phyloP scores from a whole-genome alignment of 2,329 filamentous ascomycete species.

The Fusarium pseudoanthophilum region DNA sequence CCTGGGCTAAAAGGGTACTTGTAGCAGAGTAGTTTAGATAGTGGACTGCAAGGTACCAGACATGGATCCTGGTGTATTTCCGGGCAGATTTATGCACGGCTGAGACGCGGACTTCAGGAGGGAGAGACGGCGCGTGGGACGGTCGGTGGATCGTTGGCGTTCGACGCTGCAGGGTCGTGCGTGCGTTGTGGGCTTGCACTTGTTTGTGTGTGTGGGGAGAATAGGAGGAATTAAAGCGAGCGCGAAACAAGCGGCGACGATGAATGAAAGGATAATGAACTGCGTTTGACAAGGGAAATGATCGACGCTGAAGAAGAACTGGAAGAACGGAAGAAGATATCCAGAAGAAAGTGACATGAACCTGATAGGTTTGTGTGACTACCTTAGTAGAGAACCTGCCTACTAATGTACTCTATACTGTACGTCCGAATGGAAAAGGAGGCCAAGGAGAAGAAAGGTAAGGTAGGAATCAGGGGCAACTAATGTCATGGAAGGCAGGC shows the following conservation, averaged over 20 bases:
- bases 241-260: conserved; percentile 30
- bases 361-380: not conserved
- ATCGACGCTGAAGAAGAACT: conserved; percentile 20
- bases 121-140: conserved; percentile 45
- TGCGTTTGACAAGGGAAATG: conserved; percentile 5
- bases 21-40: conserved; percentile 21
- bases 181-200: conserved; percentile 29
- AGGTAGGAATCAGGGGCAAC: conserved; percentile 37
- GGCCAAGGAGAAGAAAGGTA: not conserved
- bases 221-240: conserved; percentile 21
- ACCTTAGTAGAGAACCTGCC: not conserved
- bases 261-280: conserved; percentile 14
- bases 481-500: conserved; percentile 6
- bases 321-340: conserved; percentile 11
- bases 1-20: conserved; percentile 32
- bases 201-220: conserved; percentile 30
- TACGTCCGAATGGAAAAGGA: not conserved
- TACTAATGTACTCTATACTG: not conserved
- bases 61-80: conserved; percentile 32
- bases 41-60: conserved; percentile 33
- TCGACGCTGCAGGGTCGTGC: conserved; percentile 39
- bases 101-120: conserved; percentile 48
- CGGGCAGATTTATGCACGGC: conserved; percentile 45
- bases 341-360: conserved; percentile 7
- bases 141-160: conserved; percentile 44